Percentiles rank a stretch among this genome's conserved stretches.
Conservation (phyloP, 129 eudicot species). For the Cynara cardunculus region DNA sequence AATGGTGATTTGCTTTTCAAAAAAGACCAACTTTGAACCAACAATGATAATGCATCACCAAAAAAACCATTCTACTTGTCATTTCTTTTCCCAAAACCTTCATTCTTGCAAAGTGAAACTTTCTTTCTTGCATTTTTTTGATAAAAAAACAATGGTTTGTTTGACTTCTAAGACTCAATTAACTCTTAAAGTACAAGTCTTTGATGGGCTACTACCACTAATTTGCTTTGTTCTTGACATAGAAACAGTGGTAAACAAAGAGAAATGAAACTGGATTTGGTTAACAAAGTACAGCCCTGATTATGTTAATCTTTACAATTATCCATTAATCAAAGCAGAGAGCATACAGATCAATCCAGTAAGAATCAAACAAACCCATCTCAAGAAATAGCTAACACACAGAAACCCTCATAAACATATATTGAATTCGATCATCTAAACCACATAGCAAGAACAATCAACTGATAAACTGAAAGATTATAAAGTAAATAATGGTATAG, state of each 20-base stretch:
- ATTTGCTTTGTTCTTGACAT: not conserved
- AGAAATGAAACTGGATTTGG: not conserved
- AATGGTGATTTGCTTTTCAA: not conserved
- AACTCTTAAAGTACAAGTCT: not conserved
- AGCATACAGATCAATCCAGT: not conserved
- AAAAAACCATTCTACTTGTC: not conserved
- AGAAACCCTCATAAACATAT: not conserved
- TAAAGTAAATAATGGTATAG: not conserved
- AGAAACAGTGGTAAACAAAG: not conserved
- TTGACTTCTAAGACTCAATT: not conserved
- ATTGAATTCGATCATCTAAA: constrained; percentile 16
- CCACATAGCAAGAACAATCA: constrained; percentile 1
- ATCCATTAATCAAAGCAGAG: constrained; percentile 4
- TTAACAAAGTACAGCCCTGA: not conserved
- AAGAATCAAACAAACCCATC: not conserved
- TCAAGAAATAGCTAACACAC: not conserved
- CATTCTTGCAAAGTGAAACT: not conserved
- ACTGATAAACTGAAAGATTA: not conserved
- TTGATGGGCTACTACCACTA: not conserved
- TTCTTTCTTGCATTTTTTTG: not conserved
- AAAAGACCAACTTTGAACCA: not conserved
- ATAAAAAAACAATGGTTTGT: not conserved
- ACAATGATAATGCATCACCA: not conserved
- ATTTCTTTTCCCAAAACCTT: not conserved
- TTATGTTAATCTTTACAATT: not conserved